A percentile compares a stretch with the other conserved stretches of the same genome.
These are phyloP conservation scores for Fusarium ambrosium DNA, from an alignment of 2,329 filamentous ascomycete genomes.

Conservation along the genomic window DNA sequence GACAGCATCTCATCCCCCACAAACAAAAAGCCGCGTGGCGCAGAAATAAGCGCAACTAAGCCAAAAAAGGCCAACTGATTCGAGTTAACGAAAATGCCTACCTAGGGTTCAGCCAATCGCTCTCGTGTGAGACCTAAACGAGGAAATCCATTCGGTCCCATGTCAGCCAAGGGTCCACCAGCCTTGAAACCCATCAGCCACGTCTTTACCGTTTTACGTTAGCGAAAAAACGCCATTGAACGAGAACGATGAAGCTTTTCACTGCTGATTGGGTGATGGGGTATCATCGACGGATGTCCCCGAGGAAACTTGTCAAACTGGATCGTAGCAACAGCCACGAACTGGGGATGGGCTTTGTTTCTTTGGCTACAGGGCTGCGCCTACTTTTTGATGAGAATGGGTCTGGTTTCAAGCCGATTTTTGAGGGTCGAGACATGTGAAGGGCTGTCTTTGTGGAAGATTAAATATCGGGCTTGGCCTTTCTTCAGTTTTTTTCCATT, in stretches of 20 bases:
- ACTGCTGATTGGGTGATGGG: neutral
- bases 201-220: neutral
- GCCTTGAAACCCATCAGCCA: neutral
- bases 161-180: neutral
- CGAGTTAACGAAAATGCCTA: neutral
- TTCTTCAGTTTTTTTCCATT: neutral
- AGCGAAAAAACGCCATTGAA: neutral
- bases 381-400: neutral
- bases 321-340: neutral
- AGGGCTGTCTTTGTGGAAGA: neutral
- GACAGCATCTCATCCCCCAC: neutral
- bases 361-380: neutral
- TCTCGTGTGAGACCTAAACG: neutral
- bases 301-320: neutral
- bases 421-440: neutral
- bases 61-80: neutral
- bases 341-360: slow-evolving; percentile 1
- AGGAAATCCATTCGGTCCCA: slow-evolving; percentile 2
- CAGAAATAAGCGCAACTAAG: neutral
- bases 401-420: neutral
- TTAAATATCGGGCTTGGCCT: slow-evolving; percentile 2
- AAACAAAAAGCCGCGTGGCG: neutral
- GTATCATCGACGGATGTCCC: neutral
- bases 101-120: neutral
- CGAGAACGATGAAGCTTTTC: neutral